Evolutionary conservation across 2,329 filamentous ascomycete species (phyloP).

Genomic region (Diatrype stigma): DNA sequence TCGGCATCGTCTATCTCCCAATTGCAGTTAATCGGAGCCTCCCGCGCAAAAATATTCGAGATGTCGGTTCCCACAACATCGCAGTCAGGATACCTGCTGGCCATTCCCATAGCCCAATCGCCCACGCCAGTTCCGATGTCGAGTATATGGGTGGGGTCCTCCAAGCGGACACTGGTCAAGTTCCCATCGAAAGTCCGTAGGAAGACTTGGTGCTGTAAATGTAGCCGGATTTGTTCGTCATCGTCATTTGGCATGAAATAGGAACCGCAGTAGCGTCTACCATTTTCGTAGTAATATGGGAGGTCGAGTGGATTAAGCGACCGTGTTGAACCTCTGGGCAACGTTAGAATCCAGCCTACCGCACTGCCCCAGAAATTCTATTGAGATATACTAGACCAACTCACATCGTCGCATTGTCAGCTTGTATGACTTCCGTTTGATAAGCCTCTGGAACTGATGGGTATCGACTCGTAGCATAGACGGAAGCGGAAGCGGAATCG

Average conservation of each 20-base stretch:
- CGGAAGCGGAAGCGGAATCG: constrained; percentile 39
- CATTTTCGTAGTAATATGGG: constrained; percentile 56
- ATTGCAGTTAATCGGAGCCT: constrained; percentile 54
- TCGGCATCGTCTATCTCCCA: constrained; percentile 59
- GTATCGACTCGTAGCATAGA: constrained; percentile 39
- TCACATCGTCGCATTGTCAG: constrained; percentile 38
- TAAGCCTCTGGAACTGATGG: constrained; percentile 32
- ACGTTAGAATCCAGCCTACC: constrained; percentile 8
- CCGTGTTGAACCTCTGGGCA: constrained; percentile 34
- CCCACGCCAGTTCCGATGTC: constrained; percentile 59
- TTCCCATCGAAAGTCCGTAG: constrained; percentile 45
- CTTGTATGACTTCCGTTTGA: constrained; percentile 29
- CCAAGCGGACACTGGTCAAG: constrained; percentile 39
- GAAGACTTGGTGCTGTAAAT: constrained; percentile 60
- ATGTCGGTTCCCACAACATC: constrained; percentile 58
- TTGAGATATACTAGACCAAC: constrained; percentile 17
- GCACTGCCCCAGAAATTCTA: background rate
- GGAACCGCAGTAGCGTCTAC: constrained; percentile 56
- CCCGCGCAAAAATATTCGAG: constrained; percentile 53
- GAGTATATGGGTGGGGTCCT: constrained; percentile 41
- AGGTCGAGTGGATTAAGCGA: constrained; percentile 49
- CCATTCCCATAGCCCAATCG: constrained; percentile 49
- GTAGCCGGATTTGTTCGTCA: constrained; percentile 58
- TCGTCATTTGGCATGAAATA: constrained; percentile 67
- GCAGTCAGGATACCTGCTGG: constrained; percentile 47